Evolutionary conservation across 768 basidiomycete species (phyloP), one percentile per base, ranked within the genome.

Genomic region (Termitomyces sp.): DNA sequence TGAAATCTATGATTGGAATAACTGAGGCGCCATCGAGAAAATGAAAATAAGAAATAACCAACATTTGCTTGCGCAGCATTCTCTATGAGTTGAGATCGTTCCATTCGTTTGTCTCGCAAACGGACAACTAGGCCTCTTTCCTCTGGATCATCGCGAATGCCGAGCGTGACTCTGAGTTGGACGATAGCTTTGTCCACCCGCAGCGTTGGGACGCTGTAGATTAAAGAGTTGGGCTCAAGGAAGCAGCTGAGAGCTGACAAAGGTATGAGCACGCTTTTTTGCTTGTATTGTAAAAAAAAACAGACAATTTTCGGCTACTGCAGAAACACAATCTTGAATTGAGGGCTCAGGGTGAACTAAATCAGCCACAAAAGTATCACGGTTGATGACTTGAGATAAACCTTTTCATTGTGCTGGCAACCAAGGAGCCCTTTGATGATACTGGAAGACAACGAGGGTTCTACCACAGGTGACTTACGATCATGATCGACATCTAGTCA

Each of bases 381-480:
- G 20, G 3, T 28, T 40, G 57, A 48, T n/a, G 35, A 67, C 26
- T 40, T 16, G 23, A 18, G 6, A 43, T 20, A 43, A 26, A 86
- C 89, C 80, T 93, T 93, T 72, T 94, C 92, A 65, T 95, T 91
- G 57, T 88, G 83, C 67, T 93, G 90, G 61, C 89, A 92, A 2
- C 69, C 76, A 60, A 96, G 86, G 0, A 95, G 69, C 18, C 76
- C 79, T 65, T 80, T 72, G 4, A 90, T 66, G 26, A 92, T 75
- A n/a, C 78, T 75, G 1, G 84, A 75, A 1, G 83, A 79, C 40
- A 89, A 73, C 0, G 81, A 81, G 55, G 88, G 86, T 68, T 94
- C 91, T 82, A 70, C 18, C 18, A 38, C 4, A 32, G 68, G 64
- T 56, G n/a, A 53, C 51, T 46, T 50, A 20, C 28, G 57, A 14